Conservation (phyloP, 495 filamentous ascomycete genomes). For the Penicillium odoratum region DNA sequence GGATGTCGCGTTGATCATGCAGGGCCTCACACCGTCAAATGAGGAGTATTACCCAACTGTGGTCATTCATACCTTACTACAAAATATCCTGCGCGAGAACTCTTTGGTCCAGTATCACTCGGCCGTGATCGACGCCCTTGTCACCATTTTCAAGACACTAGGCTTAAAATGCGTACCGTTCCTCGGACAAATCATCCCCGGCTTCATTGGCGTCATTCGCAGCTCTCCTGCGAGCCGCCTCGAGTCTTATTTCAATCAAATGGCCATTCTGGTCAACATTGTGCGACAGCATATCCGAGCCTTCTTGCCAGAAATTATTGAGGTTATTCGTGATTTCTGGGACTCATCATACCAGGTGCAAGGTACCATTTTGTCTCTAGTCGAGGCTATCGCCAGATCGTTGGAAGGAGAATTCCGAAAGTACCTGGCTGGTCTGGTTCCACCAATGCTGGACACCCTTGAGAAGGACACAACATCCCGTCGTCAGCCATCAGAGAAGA, state of each 20-base stretch:
- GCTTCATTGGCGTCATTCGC: slow-evolving; percentile 83
- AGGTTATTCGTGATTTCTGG: slow-evolving; percentile 85
- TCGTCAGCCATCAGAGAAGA: slow-evolving; percentile 77
- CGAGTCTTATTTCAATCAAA: slow-evolving; percentile 95
- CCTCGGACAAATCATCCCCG: slow-evolving; percentile 88
- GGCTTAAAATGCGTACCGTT: slow-evolving; percentile 95
- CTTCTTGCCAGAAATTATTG: slow-evolving; percentile 79
- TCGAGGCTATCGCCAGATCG: slow-evolving; percentile 90
- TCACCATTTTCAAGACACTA: slow-evolving; percentile 96
- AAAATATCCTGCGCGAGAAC: slow-evolving; percentile 80
- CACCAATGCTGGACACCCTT: slow-evolving; percentile 89
- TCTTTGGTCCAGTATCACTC: slow-evolving; percentile 89
- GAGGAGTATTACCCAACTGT: slow-evolving; percentile 99
- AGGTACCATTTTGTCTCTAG: slow-evolving; percentile 82
- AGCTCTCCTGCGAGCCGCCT: slow-evolving; percentile 69
- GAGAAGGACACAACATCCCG: slow-evolving; percentile 76
- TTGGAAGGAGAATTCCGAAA: slow-evolving; percentile 97
- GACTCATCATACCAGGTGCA: slow-evolving; percentile 71
- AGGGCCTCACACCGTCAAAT: slow-evolving; percentile 90
- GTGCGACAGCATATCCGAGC: slow-evolving; percentile 94
- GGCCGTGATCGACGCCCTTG: slow-evolving; percentile 95
- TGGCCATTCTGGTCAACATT: slow-evolving; percentile 89
- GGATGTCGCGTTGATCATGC: slow-evolving; percentile 97
- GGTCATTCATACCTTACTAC: slow-evolving; percentile 90
- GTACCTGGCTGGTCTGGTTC: slow-evolving; percentile 83